Evolutionary conservation across 257 asterid genomes (phyloP).

Genomic region (Lavandula angustifolia): DNA sequence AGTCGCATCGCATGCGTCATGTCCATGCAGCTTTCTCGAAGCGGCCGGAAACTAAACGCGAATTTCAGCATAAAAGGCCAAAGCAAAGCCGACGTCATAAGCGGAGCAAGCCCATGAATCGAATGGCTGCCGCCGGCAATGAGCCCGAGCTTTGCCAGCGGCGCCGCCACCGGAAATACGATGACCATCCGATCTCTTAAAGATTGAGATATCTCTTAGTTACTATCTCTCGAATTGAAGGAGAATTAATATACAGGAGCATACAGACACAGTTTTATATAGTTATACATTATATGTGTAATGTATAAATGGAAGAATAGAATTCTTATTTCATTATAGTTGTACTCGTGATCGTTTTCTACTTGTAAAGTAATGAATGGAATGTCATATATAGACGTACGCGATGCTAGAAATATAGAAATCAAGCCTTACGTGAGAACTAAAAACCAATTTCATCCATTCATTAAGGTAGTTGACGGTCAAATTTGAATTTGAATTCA

Average conservation of each 20-base stretch:
- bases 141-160: conserved; percentile 45
- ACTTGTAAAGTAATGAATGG: background rate
- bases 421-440: too few relatives aligned
- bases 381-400: background rate
- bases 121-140: conserved; percentile 5
- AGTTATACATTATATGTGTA: too few relatives aligned
- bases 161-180: conserved; percentile 34
- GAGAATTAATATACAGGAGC: too few relatives aligned
- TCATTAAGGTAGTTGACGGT: too few relatives aligned
- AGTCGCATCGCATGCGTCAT: conserved; percentile 36
- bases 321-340: background rate
- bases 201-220: too few relatives aligned
- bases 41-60: conserved; percentile 43
- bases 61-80: conserved; percentile 54
- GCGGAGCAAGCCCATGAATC: conserved; percentile 34
- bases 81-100: conserved; percentile 34
- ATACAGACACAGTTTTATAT: too few relatives aligned
- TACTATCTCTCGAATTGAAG: too few relatives aligned
- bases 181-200: background rate
- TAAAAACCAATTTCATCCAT: too few relatives aligned
- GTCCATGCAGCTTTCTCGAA: conserved; percentile 37
- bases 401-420: too few relatives aligned
- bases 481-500: too few relatives aligned
- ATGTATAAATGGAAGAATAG: too few relatives aligned
- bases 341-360: background rate